phyloP scores from a whole-genome alignment of 176 grass and related monocot species.

The Avena eriantha region DNA sequence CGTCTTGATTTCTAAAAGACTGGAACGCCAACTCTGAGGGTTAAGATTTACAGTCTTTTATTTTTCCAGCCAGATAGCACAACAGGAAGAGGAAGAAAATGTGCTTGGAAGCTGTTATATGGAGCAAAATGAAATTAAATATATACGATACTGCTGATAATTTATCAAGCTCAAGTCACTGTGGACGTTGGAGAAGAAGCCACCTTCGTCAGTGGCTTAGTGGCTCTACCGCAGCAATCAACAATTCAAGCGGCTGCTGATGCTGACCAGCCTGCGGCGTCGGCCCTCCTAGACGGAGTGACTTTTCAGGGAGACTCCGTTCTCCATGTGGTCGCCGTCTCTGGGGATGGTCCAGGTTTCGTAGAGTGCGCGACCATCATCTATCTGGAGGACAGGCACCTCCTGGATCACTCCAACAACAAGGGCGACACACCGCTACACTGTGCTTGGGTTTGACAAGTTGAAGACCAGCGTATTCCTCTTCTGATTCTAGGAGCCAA shows the following conservation, averaged over 20 bases:
- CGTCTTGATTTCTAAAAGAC: no score
- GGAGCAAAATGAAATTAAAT: no score
- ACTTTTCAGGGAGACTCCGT: not conserved
- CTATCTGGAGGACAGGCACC: no score
- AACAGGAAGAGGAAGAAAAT: no score
- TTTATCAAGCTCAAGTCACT: no score
- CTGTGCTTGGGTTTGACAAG: not conserved
- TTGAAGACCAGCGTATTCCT: not conserved
- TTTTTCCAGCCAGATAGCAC: no score
- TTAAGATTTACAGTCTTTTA: no score
- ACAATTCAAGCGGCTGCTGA: not conserved
- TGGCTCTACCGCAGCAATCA: not conserved
- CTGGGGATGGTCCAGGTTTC: not conserved
- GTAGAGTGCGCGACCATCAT: not conserved
- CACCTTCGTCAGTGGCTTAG: not conserved
- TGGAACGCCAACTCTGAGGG: no score
- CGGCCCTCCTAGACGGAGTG: not conserved
- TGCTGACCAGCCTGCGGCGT: not conserved
- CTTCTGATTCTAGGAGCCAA: not conserved
- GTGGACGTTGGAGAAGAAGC: not conserved
- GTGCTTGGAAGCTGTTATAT: no score
- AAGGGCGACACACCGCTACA: no score
- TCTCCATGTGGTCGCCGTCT: not conserved
- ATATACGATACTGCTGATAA: no score
- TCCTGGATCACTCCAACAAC: no score